Evolutionary conservation across 1,284 basidiomycete species (phyloP).

Genomic region (Irpex sp.): DNA sequence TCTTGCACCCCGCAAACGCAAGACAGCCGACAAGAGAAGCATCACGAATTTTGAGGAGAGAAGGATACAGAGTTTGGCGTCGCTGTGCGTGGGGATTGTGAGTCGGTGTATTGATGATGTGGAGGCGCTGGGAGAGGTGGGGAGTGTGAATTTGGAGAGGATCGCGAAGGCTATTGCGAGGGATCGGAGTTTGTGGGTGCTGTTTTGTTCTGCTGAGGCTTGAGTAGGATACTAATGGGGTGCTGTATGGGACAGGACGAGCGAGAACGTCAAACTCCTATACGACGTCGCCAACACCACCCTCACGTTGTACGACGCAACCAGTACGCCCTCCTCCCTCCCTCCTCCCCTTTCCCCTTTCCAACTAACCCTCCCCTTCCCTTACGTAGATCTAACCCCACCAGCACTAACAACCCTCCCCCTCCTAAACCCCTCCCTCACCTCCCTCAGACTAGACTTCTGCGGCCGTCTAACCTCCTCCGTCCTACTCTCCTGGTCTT

Average conservation of each 20-base stretch:
- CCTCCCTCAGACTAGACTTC: conserved; percentile 72
- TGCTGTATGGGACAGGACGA: conserved; percentile 41
- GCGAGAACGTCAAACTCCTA: conserved; percentile 78
- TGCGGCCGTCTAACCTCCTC: conserved; percentile 82
- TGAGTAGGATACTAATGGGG: too few species aligned
- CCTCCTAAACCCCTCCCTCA: conserved; percentile 77
- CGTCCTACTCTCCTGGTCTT: conserved; percentile 61
- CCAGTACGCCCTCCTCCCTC: conserved; percentile 48
- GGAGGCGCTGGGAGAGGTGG: conserved; percentile 86
- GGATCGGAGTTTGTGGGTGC: conserved; percentile 76
- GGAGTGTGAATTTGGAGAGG: conserved; percentile 72
- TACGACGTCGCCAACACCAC: conserved; percentile 68
- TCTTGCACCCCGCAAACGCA: conserved; percentile 53
- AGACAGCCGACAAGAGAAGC: conserved; percentile 55
- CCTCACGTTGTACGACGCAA: conserved; percentile 86
- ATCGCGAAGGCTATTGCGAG: conserved; percentile 84
- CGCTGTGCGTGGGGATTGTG: conserved; percentile 80
- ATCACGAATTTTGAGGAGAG: conserved; percentile 68
- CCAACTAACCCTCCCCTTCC: too few species aligned
- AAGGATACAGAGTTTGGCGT: conserved; percentile 64
- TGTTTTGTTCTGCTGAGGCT: neutral
- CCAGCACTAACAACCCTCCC: conserved; percentile 61
- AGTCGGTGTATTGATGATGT: conserved; percentile 86
- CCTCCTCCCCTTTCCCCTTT: too few species aligned
- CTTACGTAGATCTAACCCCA: too few species aligned